phyloP scores from a whole-genome alignment of 768 basidiomycete genomes.

The Epithele typhae region DNA sequence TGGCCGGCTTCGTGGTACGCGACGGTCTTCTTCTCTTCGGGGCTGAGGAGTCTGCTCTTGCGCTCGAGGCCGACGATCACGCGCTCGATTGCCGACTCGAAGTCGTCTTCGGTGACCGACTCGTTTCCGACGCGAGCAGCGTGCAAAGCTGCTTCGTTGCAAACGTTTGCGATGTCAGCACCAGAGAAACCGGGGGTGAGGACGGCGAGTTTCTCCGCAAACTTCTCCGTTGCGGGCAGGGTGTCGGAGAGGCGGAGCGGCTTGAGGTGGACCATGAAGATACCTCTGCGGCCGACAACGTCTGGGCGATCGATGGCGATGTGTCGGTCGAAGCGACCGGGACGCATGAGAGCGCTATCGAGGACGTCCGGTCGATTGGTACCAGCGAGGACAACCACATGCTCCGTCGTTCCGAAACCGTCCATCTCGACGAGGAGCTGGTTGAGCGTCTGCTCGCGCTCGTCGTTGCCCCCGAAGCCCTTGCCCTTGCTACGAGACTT shows the following conservation, averaged over 20 bases:
- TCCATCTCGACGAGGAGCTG: constrained; percentile 99
- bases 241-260: constrained; percentile 68
- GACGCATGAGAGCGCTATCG: constrained; percentile 92
- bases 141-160: constrained; percentile 95
- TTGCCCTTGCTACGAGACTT: constrained; percentile 81
- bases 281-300: constrained; percentile 88
- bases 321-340: constrained; percentile 96
- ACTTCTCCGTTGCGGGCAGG: constrained; percentile 44
- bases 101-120: constrained; percentile 76
- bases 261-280: constrained; percentile 87
- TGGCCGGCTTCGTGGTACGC: constrained; percentile 99
- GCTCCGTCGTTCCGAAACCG: constrained; percentile 95
- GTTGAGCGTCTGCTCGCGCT: constrained; percentile 95
- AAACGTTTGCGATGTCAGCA: constrained; percentile 98
- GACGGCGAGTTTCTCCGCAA: constrained; percentile 92
- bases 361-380: constrained; percentile 97
- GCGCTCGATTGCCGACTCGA: constrained; percentile 96
- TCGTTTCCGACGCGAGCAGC: constrained; percentile 86
- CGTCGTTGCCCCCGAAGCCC: constrained; percentile 90
- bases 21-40: constrained; percentile 97
- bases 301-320: constrained; percentile 95
- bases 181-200: constrained; percentile 98
- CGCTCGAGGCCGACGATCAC: constrained; percentile 97
- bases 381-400: constrained; percentile 93
- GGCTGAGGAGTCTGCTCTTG: constrained; percentile 88